phyloP scores from a whole-genome alignment of 2,329 filamentous ascomycete species.

The Aureobasidium vineae region DNA sequence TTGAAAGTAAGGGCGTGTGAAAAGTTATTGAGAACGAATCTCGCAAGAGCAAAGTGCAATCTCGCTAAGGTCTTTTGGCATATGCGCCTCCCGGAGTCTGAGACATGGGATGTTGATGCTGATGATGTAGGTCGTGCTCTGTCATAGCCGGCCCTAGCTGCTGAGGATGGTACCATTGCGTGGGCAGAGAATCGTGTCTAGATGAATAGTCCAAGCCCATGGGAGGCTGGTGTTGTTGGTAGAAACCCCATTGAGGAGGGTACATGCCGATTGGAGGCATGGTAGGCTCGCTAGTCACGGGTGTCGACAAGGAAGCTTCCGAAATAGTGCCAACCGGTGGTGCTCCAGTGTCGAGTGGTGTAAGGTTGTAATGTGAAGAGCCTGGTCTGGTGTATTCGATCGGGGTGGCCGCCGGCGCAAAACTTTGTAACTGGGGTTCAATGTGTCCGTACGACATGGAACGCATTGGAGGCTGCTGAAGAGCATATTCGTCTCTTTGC shows the following conservation, averaged over 20 bases:
- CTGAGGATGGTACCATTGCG: conserved; percentile 24
- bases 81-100: conserved; percentile 17
- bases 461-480: conserved; percentile 27
- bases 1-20: background rate
- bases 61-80: conserved; percentile 18
- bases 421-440: conserved; percentile 12
- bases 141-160: conserved; percentile 12
- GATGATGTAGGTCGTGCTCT: conserved; percentile 22
- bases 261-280: conserved; percentile 24
- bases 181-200: conserved; percentile 21
- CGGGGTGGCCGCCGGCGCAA: background rate
- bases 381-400: conserved; percentile 19
- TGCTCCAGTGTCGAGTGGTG: conserved; percentile 12
- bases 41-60: background rate
- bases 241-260: conserved; percentile 24
- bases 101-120: conserved; percentile 24
- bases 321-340: conserved; percentile 4
- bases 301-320: conserved; percentile 10
- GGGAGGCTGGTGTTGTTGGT: conserved; percentile 20
- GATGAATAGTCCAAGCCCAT: conserved; percentile 19
- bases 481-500: conserved; percentile 16
- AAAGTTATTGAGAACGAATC: background rate
- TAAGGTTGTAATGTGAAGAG: conserved; percentile 16
- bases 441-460: conserved; percentile 31
- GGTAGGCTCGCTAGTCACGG: conserved; percentile 7